Conservation (phyloP, 306 rosid species). For the Sicyos edulis region DNA sequence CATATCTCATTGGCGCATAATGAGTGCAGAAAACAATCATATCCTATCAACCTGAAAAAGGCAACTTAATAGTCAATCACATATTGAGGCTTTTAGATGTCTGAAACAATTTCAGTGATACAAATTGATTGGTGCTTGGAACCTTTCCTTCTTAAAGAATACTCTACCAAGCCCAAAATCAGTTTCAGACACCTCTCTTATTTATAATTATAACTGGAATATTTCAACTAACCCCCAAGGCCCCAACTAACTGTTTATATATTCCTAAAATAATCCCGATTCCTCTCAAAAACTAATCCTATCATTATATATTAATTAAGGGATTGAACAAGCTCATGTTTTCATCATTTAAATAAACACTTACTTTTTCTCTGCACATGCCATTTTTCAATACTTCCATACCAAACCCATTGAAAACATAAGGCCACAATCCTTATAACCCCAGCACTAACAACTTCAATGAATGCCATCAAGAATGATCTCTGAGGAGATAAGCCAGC, state of each 20-base stretch:
- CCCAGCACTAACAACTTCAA: conserved; percentile 63
- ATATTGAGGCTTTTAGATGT: background rate
- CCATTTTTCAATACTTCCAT: conserved; percentile 64
- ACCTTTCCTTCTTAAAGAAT: no score
- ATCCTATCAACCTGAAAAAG: background rate
- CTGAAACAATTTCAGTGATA: background rate
- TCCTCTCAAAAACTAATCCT: no score
- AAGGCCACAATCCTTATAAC: conserved; percentile 48
- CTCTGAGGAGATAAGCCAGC: conserved; percentile 86
- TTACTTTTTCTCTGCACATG: conserved; percentile 44
- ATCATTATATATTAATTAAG: background rate
- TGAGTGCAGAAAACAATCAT: background rate
- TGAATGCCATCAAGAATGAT: conserved; percentile 68
- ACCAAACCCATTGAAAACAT: conserved; percentile 77
- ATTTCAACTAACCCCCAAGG: no score
- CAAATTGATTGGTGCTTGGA: no score
- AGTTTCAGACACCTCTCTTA: no score
- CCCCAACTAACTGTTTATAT: no score
- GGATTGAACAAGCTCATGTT: background rate
- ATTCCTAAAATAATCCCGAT: no score
- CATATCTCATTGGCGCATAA: background rate
- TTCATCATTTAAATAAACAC: conserved; percentile 22
- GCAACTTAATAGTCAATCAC: background rate
- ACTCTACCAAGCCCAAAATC: no score
- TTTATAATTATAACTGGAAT: no score